These are phyloP conservation scores for Parmales sp. DNA, from an alignment of 108 stramenopile genomes.

Conservation along the genomic window DNA sequence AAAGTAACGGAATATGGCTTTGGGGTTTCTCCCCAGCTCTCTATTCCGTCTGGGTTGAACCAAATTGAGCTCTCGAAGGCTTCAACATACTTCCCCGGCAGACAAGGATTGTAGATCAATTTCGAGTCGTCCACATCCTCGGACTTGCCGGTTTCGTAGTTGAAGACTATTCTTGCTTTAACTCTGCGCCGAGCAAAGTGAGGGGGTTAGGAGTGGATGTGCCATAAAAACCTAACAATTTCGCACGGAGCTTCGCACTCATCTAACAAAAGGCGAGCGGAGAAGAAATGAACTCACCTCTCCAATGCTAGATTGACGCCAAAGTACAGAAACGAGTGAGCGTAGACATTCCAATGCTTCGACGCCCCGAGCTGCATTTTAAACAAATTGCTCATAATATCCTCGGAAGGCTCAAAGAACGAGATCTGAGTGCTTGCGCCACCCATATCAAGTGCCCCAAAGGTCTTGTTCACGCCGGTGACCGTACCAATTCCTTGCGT, in stretches of 20 bases:
- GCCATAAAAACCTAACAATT: no score
- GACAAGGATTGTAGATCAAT: conserved; percentile 61
- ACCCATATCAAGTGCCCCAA: conserved; percentile 81
- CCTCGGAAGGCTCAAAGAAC: conserved; percentile 63
- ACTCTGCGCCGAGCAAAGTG: no score
- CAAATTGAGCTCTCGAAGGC: conserved; percentile 38
- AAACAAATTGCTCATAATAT: conserved; percentile 70
- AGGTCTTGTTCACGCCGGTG: conserved; percentile 41
- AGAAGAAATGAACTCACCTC: no score
- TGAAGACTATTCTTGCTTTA: conserved; percentile 34
- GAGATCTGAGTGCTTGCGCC: conserved; percentile 77
- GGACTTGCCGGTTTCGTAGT: conserved; percentile 30
- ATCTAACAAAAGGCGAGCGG: no score
- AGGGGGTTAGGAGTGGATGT: no score
- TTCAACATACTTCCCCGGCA: conserved; percentile 44
- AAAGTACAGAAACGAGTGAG: conserved; percentile 77
- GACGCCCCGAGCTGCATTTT: conserved; percentile 74
- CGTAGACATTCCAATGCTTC: conserved; percentile 80
- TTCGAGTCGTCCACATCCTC: no score
- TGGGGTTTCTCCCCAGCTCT: no score
- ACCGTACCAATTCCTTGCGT: conserved; percentile 51
- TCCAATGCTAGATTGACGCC: conserved; percentile 55
- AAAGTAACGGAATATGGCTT: conserved; percentile 38
- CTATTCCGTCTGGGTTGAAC: conserved; percentile 26
- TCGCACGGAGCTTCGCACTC: no score